These are phyloP conservation scores for Nymphaea colorata DNA, from an alignment of 164 flowering plant species.

Conservation along the genomic window DNA sequence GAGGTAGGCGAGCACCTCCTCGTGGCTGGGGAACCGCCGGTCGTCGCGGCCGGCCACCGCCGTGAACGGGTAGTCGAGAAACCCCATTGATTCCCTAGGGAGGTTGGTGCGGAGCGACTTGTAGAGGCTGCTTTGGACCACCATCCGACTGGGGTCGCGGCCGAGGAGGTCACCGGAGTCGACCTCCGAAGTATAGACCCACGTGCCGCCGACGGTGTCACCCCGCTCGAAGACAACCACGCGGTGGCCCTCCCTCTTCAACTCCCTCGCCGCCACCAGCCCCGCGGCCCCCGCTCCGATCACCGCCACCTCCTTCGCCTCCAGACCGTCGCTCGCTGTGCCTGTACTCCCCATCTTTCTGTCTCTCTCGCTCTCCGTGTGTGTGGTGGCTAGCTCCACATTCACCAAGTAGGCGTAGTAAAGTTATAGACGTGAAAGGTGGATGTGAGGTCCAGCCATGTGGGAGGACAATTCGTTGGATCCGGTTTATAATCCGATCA, in stretches of 20 bases:
- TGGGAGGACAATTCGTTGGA: no score
- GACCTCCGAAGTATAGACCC: constrained; percentile 43
- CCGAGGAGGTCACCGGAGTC: constrained; percentile 64
- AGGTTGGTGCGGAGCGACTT: constrained; percentile 75
- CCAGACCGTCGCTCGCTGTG: background rate
- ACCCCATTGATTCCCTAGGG: constrained; percentile 78
- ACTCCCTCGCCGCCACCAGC: constrained; percentile 65
- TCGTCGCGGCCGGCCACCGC: constrained; percentile 29
- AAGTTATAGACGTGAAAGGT: no score
- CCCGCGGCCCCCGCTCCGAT: constrained; percentile 89
- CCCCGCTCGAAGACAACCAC: constrained; percentile 63
- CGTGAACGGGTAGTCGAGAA: constrained; percentile 51
- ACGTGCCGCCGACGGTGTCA: constrained; percentile 52
- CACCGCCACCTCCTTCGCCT: constrained; percentile 50
- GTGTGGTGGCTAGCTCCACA: no score
- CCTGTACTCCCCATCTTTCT: no score
- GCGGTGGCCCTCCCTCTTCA: constrained; percentile 56
- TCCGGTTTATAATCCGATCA: no score
- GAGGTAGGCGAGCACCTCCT: constrained; percentile 57
- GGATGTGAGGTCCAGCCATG: no score
- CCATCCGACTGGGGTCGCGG: constrained; percentile 35
- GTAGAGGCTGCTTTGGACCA: constrained; percentile 63
- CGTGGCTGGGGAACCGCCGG: constrained; percentile 63
- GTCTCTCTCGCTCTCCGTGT: no score
- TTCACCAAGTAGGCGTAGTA: no score